Conservation (phyloP, 1,284 basidiomycete genomes). For the Trichosporon sp. region DNA sequence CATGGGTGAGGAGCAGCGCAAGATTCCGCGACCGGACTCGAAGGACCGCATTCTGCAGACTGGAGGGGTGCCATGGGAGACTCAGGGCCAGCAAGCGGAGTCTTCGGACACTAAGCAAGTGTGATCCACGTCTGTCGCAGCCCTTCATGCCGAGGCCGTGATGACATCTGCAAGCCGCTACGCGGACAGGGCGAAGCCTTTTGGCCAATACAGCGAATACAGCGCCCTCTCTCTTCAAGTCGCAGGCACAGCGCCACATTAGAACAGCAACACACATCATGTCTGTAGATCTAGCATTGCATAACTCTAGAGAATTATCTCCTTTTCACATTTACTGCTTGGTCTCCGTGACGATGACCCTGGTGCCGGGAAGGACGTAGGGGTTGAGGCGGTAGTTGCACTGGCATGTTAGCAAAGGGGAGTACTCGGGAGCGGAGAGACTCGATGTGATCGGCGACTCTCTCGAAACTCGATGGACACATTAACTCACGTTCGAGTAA, state of each 20-base stretch:
- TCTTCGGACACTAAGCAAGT: neutral
- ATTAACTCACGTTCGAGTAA: slow-evolving; percentile 59
- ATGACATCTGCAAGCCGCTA: no score
- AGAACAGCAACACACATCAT: neutral
- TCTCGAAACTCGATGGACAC: no score
- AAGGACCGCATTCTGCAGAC: slow-evolving; percentile 15
- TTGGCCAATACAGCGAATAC: no score
- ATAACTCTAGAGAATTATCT: slow-evolving; percentile 5
- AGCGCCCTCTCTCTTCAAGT: no score
- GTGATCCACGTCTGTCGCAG: no score
- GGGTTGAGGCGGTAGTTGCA: slow-evolving; percentile 96
- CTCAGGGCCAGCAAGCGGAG: slow-evolving; percentile 16
- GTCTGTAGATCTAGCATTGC: slow-evolving; percentile 1
- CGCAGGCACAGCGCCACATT: no score
- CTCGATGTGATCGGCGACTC: neutral
- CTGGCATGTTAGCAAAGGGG: slow-evolving; percentile 45
- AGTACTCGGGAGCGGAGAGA: neutral
- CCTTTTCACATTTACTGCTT: slow-evolving; percentile 14
- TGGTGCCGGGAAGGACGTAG: slow-evolving; percentile 81
- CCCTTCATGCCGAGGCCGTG: no score
- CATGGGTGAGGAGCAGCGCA: slow-evolving; percentile 42
- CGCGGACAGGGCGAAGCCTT: no score
- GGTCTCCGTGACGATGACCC: slow-evolving; percentile 56
- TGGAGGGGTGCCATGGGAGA: slow-evolving; percentile 13
- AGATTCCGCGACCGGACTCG: slow-evolving; percentile 21